These are phyloP conservation scores for Crotalaria pallida DNA, from an alignment of 306 rosid genomes.

Conservation along the genomic window DNA sequence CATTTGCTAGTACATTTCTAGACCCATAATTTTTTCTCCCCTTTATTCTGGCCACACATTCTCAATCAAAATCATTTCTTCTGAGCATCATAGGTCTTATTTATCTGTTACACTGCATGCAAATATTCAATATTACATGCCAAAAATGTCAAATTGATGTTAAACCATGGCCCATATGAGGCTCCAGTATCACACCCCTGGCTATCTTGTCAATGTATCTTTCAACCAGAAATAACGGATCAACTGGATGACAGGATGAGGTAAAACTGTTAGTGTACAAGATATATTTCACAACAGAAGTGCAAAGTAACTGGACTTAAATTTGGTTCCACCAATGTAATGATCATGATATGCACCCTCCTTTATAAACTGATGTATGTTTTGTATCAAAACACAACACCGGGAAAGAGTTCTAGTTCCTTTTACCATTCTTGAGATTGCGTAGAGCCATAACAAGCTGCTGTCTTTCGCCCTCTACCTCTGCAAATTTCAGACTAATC, in stretches of 20 bases:
- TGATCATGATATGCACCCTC: slow-evolving; percentile 14
- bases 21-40: background rate
- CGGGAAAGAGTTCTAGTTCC: slow-evolving; percentile 40
- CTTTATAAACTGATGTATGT: slow-evolving; percentile 27
- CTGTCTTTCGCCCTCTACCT: slow-evolving; percentile 97
- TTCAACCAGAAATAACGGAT: background rate
- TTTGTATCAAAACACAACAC: slow-evolving; percentile 25
- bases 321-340: slow-evolving; percentile 28
- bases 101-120: slow-evolving; percentile 1
- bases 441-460: slow-evolving; percentile 96
- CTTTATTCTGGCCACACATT: slow-evolving; percentile 6
- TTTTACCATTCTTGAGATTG: slow-evolving; percentile 74
- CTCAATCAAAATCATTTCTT: slow-evolving; percentile 8
- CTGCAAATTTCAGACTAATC: slow-evolving; percentile 92
- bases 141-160: slow-evolving; percentile 15
- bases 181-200: slow-evolving; percentile 8
- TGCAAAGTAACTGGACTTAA: slow-evolving; percentile 16
- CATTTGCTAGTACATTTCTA: background rate
- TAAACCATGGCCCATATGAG: slow-evolving; percentile 2
- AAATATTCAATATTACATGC: background rate
- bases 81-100: background rate
- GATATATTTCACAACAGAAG: background rate
- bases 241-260: background rate
- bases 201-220: background rate
- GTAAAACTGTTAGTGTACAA: slow-evolving; percentile 24